phyloP scores from a whole-genome alignment of 345 rosid genomes.

The Odontarrhena argentea region DNA sequence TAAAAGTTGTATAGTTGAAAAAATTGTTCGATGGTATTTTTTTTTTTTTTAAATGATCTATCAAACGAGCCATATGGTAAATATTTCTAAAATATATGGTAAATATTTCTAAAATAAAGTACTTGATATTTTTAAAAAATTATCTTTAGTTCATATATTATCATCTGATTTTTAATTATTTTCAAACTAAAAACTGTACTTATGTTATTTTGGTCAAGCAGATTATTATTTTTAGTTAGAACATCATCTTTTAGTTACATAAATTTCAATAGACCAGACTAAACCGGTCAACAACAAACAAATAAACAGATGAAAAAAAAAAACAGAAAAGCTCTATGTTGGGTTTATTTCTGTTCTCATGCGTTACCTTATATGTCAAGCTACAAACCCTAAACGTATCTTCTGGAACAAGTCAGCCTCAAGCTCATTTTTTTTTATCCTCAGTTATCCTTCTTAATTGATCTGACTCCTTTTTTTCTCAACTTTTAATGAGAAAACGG shows the following conservation, averaged over 20 bases:
- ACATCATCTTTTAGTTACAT: neutral
- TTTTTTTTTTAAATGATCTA: too few relatives aligned
- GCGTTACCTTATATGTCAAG: slow-evolving; percentile 29
- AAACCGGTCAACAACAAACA: slow-evolving; percentile 30
- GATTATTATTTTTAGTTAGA: neutral
- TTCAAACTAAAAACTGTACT: neutral
- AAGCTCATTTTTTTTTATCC: neutral
- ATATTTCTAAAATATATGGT: too few relatives aligned
- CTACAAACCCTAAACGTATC: slow-evolving; percentile 30
- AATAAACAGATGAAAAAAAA: neutral
- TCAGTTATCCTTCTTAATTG: neutral
- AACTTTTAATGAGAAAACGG: neutral
- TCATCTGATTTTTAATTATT: neutral
- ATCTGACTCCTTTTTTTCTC: neutral
- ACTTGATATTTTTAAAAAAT: too few relatives aligned
- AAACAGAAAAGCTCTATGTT: slow-evolving; percentile 19
- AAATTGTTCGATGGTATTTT: too few relatives aligned
- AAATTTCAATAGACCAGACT: slow-evolving; percentile 8
- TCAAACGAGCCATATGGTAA: too few relatives aligned
- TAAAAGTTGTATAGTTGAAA: too few relatives aligned
- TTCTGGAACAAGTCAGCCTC: slow-evolving; percentile 18
- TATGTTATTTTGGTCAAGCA: too few relatives aligned
- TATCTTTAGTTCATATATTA: neutral
- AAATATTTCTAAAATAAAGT: too few relatives aligned
- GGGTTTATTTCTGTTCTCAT: slow-evolving; percentile 17